Percentiles rank a stretch among this genome's conserved stretches.
These are phyloP conservation scores for Bullera alba DNA, from an alignment of 768 basidiomycete genomes.

Conservation along the genomic window DNA sequence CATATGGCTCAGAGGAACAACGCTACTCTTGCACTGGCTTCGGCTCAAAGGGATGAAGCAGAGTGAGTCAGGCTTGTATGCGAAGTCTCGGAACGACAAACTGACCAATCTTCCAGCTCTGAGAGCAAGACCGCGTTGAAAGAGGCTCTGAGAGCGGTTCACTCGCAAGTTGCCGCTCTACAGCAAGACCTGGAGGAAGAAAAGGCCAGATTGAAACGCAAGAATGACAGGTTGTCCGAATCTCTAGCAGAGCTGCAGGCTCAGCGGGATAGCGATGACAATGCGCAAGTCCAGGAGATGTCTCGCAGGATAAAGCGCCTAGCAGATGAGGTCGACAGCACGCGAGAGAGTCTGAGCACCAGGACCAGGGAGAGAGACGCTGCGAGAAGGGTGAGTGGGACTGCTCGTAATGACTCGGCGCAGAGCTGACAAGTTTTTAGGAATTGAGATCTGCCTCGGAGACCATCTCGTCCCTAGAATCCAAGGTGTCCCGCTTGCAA, in stretches of 20 bases:
- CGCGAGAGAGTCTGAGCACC: not conserved
- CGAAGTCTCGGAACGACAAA: not conserved
- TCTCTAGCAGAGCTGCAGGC: slow-evolving; percentile 14
- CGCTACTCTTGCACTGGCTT: slow-evolving; percentile 25
- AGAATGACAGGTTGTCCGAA: slow-evolving; percentile 21
- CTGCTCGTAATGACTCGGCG: too few relatives aligned
- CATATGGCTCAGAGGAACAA: slow-evolving; percentile 26
- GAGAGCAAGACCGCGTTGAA: slow-evolving; percentile 9
- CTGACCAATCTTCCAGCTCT: not conserved
- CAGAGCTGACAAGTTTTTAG: not conserved
- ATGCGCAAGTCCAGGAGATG: not conserved
- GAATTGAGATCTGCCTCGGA: slow-evolving; percentile 7
- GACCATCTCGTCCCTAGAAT: too few relatives aligned
- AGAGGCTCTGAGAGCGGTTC: slow-evolving; percentile 19
- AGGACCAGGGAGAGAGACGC: not conserved
- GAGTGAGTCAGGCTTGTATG: slow-evolving; percentile 11
- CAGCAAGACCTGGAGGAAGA: slow-evolving; percentile 18
- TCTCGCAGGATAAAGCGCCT: too few relatives aligned
- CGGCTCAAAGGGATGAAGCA: slow-evolving; percentile 20
- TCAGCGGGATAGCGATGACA: not conserved
- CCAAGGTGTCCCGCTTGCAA: not conserved
- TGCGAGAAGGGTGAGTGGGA: not conserved
- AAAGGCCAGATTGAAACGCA: slow-evolving; percentile 15
- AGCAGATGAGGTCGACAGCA: not conserved
- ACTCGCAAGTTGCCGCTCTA: slow-evolving; percentile 25